Evolutionary conservation across 805 yeast species (phyloP).

Genomic region (Saccharomycopsis selenospora): DNA sequence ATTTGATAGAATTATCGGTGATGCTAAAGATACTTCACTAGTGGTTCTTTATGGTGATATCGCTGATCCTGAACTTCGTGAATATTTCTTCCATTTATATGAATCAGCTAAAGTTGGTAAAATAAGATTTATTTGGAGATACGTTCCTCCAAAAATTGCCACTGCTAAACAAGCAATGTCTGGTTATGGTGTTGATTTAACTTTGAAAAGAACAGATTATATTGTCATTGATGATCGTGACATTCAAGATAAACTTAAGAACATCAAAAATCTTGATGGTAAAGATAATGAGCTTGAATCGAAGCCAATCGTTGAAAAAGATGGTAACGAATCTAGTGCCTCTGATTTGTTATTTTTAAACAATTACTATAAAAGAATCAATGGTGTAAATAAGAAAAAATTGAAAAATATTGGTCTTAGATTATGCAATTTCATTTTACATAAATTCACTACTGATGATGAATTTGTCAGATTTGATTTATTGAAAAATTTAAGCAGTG

Average conservation of each 20-base stretch:
- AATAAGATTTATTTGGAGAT: constrained; percentile 69
- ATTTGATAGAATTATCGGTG: constrained; percentile 63
- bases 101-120: constrained; percentile 58
- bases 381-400: constrained; percentile 28
- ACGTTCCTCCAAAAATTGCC: constrained; percentile 36
- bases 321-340: neutral
- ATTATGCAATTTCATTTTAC: constrained; percentile 30
- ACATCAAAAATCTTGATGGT: constrained; percentile 24
- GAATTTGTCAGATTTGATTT: constrained; percentile 31
- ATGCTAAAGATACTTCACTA: constrained; percentile 39
- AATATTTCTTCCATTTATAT: constrained; percentile 51
- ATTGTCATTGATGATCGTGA: constrained; percentile 58
- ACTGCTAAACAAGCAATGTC: constrained; percentile 19
- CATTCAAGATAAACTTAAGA: constrained; percentile 19
- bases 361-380: constrained; percentile 27
- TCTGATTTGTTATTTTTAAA: constrained; percentile 21
- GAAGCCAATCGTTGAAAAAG: constrained; percentile 5
- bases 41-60: constrained; percentile 65
- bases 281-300: constrained; percentile 26
- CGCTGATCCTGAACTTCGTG: constrained; percentile 39
- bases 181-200: constrained; percentile 64
- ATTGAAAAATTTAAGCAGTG: constrained; percentile 35
- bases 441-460: constrained; percentile 15
- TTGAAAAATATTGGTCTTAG: constrained; percentile 35
- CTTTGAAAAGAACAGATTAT: constrained; percentile 60